phyloP scores from a whole-genome alignment of 2,329 filamentous ascomycete genomes.

The Plenodomus lindquistii region DNA sequence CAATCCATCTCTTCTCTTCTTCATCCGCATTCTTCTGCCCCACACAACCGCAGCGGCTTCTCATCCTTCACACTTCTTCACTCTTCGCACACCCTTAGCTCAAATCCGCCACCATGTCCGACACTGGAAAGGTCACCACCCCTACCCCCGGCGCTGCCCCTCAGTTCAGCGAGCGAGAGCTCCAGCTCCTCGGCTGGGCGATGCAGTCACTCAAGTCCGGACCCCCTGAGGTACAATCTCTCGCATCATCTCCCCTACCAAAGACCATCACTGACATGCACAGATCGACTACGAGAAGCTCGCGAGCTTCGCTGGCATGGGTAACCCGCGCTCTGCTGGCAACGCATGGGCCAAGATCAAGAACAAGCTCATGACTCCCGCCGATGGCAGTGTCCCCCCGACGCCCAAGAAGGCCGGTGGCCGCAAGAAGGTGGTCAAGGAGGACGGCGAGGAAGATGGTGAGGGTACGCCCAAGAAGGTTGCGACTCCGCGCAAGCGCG shows the following conservation, averaged over 20 bases:
- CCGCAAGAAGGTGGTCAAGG: constrained; percentile 18
- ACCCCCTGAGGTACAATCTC: constrained; percentile 34
- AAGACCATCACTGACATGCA: constrained; percentile 5
- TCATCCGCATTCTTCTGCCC: background rate
- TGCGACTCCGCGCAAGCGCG: constrained; percentile 35
- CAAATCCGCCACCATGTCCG: constrained; percentile 26
- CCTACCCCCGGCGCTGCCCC: constrained; percentile 7
- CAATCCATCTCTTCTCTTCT: constrained; percentile 1
- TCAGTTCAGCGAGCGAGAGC: constrained; percentile 41
- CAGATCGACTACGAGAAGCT: constrained; percentile 46
- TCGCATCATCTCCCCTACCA: background rate
- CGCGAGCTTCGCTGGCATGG: constrained; percentile 40
- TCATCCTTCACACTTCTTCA: background rate
- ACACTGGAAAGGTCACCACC: constrained; percentile 16
- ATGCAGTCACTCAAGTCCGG: constrained; percentile 45
- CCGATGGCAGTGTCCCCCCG: constrained; percentile 9
- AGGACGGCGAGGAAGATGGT: constrained; percentile 15
- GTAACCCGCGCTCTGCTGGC: constrained; percentile 42
- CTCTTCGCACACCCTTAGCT: background rate
- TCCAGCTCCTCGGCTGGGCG: constrained; percentile 40
- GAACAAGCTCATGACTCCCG: constrained; percentile 30
- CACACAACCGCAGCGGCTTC: constrained; percentile 1
- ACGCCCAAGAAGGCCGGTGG: constrained; percentile 29
- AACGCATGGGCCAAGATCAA: constrained; percentile 45
- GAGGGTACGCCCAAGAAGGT: constrained; percentile 30